Conservation (phyloP, 345 rosid species). For the Pelargonium nanum region DNA sequence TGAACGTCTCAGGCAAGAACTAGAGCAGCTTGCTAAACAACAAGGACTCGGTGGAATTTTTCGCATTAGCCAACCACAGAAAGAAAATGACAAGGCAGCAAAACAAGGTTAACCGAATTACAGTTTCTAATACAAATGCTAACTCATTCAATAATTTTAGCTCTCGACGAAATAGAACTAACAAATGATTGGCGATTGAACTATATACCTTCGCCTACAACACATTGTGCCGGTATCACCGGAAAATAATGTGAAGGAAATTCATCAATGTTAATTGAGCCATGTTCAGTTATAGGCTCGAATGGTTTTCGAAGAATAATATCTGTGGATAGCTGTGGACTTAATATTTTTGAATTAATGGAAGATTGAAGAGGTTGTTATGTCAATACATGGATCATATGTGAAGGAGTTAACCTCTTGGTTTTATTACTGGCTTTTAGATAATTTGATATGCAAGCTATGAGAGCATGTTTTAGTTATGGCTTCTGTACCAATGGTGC, state of each 20-base stretch:
- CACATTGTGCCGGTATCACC: background rate
- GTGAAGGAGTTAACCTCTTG: too few species aligned
- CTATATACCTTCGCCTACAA: background rate
- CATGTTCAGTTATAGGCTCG: background rate
- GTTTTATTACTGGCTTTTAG: too few species aligned
- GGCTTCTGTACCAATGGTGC: too few species aligned
- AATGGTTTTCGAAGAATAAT: background rate
- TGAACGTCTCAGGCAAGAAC: slow-evolving; percentile 43
- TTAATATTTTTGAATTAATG: too few species aligned
- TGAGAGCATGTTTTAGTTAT: too few species aligned
- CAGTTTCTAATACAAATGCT: background rate
- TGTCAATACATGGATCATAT: too few species aligned
- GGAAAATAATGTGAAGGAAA: background rate
- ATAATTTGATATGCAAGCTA: too few species aligned
- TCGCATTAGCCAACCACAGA: slow-evolving; percentile 31
- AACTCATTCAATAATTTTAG: background rate
- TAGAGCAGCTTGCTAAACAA: slow-evolving; percentile 63
- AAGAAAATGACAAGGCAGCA: slow-evolving; percentile 18
- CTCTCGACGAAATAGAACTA: background rate
- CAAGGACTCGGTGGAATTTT: slow-evolving; percentile 57
- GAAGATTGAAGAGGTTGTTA: too few species aligned
- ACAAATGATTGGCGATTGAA: background rate
- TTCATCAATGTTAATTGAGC: background rate
- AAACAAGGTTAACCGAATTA: slow-evolving; percentile 17
- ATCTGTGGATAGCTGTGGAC: too few species aligned